A percentile compares a stretch with the other conserved stretches of the same genome.
phyloP scores from a whole-genome alignment of 495 filamentous ascomycete species.

The Oidiodendron maius region DNA sequence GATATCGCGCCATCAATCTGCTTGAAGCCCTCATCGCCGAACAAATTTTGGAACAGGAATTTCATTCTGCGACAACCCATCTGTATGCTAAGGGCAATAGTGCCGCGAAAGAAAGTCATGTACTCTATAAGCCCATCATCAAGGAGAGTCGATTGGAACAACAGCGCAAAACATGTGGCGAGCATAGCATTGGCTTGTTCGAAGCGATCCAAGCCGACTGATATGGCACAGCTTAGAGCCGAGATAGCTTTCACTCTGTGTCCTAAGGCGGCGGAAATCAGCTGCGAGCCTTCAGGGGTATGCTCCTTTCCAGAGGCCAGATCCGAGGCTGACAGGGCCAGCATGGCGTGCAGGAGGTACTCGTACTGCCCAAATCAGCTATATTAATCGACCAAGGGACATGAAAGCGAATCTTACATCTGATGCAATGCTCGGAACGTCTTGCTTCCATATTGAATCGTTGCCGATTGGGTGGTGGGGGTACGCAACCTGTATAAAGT shows the following conservation, averaged over 20 bases:
- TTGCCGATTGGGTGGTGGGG: constrained; percentile 55
- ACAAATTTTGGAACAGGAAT: constrained; percentile 40
- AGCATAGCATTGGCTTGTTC: constrained; percentile 42
- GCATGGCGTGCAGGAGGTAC: constrained; percentile 54
- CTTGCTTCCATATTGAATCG: constrained; percentile 51
- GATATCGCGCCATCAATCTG: constrained; percentile 28
- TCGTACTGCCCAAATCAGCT: constrained; percentile 31
- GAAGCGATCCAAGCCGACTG: constrained; percentile 24
- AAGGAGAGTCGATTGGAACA: constrained; percentile 54
- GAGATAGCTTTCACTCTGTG: constrained; percentile 53
- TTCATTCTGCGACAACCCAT: constrained; percentile 36
- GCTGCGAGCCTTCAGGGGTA: constrained; percentile 16
- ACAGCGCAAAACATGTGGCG: constrained; percentile 53
- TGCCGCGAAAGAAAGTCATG: constrained; percentile 56
- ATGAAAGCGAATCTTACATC: constrained; percentile 34
- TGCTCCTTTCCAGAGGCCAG: constrained; percentile 28
- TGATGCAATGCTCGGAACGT: constrained; percentile 50
- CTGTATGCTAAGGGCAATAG: constrained; percentile 45
- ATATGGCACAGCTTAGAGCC: constrained; percentile 42
- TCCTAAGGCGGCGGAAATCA: constrained; percentile 34
- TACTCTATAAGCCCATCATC: constrained; percentile 56
- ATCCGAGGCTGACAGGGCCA: constrained; percentile 51
- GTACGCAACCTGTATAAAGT: constrained; percentile 50
- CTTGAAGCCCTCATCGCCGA: constrained; percentile 23
- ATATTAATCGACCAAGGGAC: neutral